Percentiles rank a stretch among this genome's conserved stretches.
Conservation (phyloP, 176 grass and related monocot species). For the Tuctoria greenei region DNA sequence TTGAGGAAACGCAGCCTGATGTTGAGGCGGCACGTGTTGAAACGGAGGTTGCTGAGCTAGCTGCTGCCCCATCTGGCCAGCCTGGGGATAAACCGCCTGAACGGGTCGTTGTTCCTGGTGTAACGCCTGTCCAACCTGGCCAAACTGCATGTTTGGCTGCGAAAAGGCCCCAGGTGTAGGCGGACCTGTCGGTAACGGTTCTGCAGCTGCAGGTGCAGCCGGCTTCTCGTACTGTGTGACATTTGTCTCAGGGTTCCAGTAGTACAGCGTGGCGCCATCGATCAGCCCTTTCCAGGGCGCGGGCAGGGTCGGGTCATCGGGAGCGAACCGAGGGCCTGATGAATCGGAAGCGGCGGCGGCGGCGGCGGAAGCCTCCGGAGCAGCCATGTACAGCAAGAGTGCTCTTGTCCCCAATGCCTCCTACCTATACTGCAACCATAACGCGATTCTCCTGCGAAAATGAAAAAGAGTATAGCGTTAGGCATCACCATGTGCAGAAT, state of each 20-base stretch:
- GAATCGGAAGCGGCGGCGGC: slow-evolving; percentile 34
- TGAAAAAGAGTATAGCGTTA: background rate
- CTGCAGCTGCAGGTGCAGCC: background rate
- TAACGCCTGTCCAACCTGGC: slow-evolving; percentile 44
- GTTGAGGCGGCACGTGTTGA: slow-evolving; percentile 38
- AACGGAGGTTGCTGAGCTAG: slow-evolving; percentile 37
- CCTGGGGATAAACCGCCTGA: slow-evolving; percentile 35
- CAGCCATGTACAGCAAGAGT: slow-evolving; percentile 44
- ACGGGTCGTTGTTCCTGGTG: no score
- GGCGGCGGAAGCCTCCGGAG: slow-evolving; percentile 41
- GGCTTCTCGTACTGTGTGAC: slow-evolving; percentile 90
- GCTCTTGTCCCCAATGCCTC: background rate
- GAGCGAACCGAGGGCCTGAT: slow-evolving; percentile 68
- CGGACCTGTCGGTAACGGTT: slow-evolving; percentile 40
- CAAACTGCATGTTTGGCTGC: slow-evolving; percentile 36
- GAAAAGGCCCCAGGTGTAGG: slow-evolving; percentile 28
- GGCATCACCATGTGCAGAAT: background rate
- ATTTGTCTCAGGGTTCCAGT: slow-evolving; percentile 97
- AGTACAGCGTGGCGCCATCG: slow-evolving; percentile 74
- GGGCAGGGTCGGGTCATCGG: slow-evolving; percentile 80
- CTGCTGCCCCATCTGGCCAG: slow-evolving; percentile 30
- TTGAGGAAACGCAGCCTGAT: slow-evolving; percentile 45
- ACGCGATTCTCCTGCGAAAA: background rate
- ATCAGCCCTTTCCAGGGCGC: slow-evolving; percentile 84
- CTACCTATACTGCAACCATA: slow-evolving; percentile 17